Percentiles rank a stretch among this genome's conserved stretches.
Evolutionary conservation across 345 rosid genomes (phyloP).

Genomic region (Nasturtium officinale): DNA sequence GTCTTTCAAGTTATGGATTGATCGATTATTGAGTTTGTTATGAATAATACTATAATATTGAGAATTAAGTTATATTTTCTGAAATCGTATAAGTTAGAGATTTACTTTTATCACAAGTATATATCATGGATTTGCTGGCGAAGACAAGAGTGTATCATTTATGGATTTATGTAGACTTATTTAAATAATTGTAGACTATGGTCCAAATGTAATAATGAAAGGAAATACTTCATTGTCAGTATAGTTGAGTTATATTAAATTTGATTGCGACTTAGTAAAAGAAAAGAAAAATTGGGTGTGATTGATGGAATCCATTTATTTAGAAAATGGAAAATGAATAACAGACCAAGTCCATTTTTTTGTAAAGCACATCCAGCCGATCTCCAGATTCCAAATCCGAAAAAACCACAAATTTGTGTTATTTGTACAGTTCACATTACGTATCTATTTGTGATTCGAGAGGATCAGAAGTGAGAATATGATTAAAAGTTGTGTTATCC

Average conservation of each 20-base stretch:
- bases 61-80: neutral
- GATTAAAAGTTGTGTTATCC: slow-evolving; percentile 13
- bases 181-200: slow-evolving; percentile 33
- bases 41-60: neutral
- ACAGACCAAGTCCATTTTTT: neutral
- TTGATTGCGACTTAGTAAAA: slow-evolving; percentile 29
- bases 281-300: slow-evolving; percentile 1
- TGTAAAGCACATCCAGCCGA: neutral
- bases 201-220: slow-evolving; percentile 41
- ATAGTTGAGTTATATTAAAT: slow-evolving; percentile 40
- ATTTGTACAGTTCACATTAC: slow-evolving; percentile 23
- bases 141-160: slow-evolving; percentile 21
- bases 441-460: neutral
- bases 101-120: slow-evolving; percentile 27
- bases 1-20: slow-evolving; percentile 24
- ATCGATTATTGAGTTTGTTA: slow-evolving; percentile 10
- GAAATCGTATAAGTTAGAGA: slow-evolving; percentile 26
- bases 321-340: neutral
- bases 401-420: slow-evolving; percentile 7
- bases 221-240: slow-evolving; percentile 34
- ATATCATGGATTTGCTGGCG: slow-evolving; percentile 5
- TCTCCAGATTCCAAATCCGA: slow-evolving; percentile 10
- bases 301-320: slow-evolving; percentile 17
- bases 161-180: slow-evolving; percentile 18
- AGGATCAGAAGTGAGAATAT: neutral